Percentiles rank a stretch among this genome's conserved stretches.
These are phyloP conservation scores for Russula emetica DNA, from an alignment of 768 basidiomycete species.

Conservation along the genomic window DNA sequence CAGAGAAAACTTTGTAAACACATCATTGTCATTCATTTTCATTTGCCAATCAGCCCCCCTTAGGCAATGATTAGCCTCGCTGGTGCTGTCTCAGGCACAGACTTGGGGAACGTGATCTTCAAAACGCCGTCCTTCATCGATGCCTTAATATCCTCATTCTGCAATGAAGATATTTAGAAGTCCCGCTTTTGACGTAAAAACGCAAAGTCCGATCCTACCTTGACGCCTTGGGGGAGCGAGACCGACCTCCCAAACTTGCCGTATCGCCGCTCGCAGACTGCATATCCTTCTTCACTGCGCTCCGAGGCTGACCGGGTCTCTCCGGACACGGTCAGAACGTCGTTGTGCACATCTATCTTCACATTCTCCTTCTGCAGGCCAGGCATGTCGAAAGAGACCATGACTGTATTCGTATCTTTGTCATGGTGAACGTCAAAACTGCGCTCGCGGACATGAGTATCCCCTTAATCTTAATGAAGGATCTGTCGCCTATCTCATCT, in stretches of 20 bases:
- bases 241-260: neutral
- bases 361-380: neutral
- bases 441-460: neutral
- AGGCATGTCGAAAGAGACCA: neutral
- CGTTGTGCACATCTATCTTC: slow-evolving; percentile 3
- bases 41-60: neutral
- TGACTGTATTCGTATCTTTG: neutral
- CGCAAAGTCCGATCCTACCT: neutral
- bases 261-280: neutral
- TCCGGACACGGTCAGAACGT: neutral
- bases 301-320: neutral
- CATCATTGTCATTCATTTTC: too few species aligned
- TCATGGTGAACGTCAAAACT: neutral
- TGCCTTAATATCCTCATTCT: slow-evolving; percentile 1
- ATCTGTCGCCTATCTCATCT: neutral
- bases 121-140: slow-evolving; percentile 1
- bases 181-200: neutral
- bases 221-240: neutral
- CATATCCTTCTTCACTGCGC: neutral
- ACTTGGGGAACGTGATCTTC: neutral
- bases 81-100: neutral
- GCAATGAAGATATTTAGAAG: neutral
- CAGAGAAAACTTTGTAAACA: too few species aligned
- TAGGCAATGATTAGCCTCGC: neutral
- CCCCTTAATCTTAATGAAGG: neutral